Evolutionary conservation across 768 basidiomycete genomes (phyloP), one percentile per base, ranked within the genome.

Genomic region (Mycena rosella): DNA sequence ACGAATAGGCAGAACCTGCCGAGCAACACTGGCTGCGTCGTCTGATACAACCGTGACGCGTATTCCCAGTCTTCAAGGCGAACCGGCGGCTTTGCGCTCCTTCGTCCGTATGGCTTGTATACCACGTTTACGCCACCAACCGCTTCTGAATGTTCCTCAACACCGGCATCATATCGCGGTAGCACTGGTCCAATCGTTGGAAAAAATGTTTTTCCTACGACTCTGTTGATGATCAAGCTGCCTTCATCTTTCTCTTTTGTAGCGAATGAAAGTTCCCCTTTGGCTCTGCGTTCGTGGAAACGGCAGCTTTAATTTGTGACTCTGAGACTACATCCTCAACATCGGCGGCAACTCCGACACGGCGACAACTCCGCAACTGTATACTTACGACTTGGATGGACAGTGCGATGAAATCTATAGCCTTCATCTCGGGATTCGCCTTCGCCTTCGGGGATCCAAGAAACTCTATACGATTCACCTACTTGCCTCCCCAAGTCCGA

Each of bases 121-220:
- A 53, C 51, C 64, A 65, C 64, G 64, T 53, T 65, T 34, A 62
- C 66, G 66, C 66, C 66, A 67, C 66, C 60, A 67, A 55, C 32
- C n/a, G 32, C 64, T 49, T 58, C 47, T 65, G 29, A 54, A 49
- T 52, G 40, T 65, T 65, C 55, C 53, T 27, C 49, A 27, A 30
- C 2, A 42, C 48, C 36, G 64, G 56, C 47, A 65, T 65, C 65
- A 66, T 65, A 40, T 45, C 64, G 29, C 27, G 56, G 40, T 26
- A 56, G 48, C 45, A 44, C 30, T 49, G 54, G 32, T 34, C 11
- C 44, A 36, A 29, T 26, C 27, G 14, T 45, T 26, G 47, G n/a
- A 3, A 53, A n/a, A 45, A 54, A n/a, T 34, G 45, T 29, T 48
- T 18, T 45, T 29, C 47, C 55, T 44, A 2, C 18, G 27, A 14